Evolutionary conservation across 192 early-diverging fungal species (phyloP).

Genomic region (Podila verticillata): DNA sequence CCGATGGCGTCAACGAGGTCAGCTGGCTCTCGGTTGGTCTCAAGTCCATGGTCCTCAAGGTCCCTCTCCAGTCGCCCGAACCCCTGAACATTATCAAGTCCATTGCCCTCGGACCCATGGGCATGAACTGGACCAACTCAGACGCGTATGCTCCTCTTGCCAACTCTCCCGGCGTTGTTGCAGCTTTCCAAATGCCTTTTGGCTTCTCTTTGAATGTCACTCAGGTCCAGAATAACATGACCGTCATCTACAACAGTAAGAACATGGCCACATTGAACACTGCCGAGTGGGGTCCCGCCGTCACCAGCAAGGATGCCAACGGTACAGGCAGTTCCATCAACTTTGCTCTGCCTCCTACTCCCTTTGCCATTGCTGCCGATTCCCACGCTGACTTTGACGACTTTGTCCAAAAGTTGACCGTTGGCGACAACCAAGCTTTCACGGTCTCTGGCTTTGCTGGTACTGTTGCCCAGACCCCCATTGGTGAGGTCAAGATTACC

Average conservation of each 20-base stretch:
- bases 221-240: conserved; percentile 62
- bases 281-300: conserved; percentile 47
- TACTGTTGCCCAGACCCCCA: conserved; percentile 61
- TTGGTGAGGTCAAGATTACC: conserved; percentile 61
- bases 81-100: conserved; percentile 61
- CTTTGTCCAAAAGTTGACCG: conserved; percentile 60
- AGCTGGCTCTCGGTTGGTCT: conserved; percentile 63
- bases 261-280: conserved; percentile 46
- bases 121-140: conserved; percentile 56
- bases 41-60: conserved; percentile 59
- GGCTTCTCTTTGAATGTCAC: conserved; percentile 68
- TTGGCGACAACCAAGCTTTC: conserved; percentile 52
- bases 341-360: conserved; percentile 54
- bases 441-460: conserved; percentile 59
- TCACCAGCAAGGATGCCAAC: conserved; percentile 55
- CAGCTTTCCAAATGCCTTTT: conserved; percentile 68
- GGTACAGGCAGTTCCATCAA: conserved; percentile 55
- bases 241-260: conserved; percentile 51
- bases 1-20: conserved; percentile 57
- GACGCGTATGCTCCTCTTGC: conserved; percentile 62
- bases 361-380: conserved; percentile 56
- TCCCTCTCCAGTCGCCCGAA: conserved; percentile 52
- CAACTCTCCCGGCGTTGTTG: conserved; percentile 56
- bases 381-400: conserved; percentile 60
- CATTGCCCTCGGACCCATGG: conserved; percentile 62